A percentile compares a stretch with the other conserved stretches of the same genome.
These are phyloP conservation scores for Epicoccum sorghinum DNA, from an alignment of 2,329 filamentous ascomycete genomes.

Conservation along the genomic window DNA sequence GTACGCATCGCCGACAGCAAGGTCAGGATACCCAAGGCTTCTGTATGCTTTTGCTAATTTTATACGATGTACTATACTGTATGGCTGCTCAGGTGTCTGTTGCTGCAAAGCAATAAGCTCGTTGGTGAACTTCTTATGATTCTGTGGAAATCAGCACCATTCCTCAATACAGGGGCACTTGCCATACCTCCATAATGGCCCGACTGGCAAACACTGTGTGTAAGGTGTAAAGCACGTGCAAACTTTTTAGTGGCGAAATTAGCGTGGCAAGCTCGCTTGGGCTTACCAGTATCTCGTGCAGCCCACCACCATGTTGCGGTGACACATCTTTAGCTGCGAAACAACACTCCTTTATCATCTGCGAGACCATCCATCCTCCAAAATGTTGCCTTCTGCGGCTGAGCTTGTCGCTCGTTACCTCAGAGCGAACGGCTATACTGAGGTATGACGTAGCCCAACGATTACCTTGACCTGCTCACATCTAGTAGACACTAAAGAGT, in stretches of 20 bases:
- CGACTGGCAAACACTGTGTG: neutral
- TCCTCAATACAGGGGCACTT: neutral
- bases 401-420: slow-evolving; percentile 53
- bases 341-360: neutral
- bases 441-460: slow-evolving; percentile 38
- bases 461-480: slow-evolving; percentile 14
- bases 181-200: slow-evolving; percentile 7
- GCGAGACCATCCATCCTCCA: neutral
- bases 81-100: slow-evolving; percentile 36
- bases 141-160: neutral
- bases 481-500: slow-evolving; percentile 59
- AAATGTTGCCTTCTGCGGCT: slow-evolving; percentile 47
- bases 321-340: neutral
- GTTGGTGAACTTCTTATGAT: slow-evolving; percentile 21
- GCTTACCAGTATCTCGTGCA: neutral
- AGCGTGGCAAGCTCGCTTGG: slow-evolving; percentile 14
- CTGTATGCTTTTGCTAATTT: slow-evolving; percentile 74
- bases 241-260: slow-evolving; percentile 16
- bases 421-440: slow-evolving; percentile 48
- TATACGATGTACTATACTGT: slow-evolving; percentile 52
- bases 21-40: slow-evolving; percentile 82
- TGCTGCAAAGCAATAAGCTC: slow-evolving; percentile 35
- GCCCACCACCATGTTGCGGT: slow-evolving; percentile 1
- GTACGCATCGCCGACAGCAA: slow-evolving; percentile 89
- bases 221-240: slow-evolving; percentile 7